A percentile compares a stretch with the other conserved stretches of the same genome.
phyloP scores from a whole-genome alignment of 441 rosid species.

The Gossypium lobatum region DNA sequence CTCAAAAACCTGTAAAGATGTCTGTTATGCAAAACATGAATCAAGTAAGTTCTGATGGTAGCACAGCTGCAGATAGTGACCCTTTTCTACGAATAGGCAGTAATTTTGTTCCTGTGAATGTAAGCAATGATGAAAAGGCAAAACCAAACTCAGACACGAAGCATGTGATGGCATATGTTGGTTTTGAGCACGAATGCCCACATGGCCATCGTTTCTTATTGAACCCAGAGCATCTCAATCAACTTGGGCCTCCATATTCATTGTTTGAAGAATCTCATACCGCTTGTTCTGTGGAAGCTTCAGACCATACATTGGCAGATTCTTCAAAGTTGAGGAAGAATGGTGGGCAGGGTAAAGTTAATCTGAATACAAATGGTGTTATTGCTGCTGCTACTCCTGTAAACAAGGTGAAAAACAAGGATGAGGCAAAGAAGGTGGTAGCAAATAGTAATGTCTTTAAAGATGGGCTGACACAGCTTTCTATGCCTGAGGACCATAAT shows the following conservation, averaged over 20 bases:
- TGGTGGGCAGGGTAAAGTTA: conserved; percentile 40
- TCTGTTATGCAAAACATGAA: conserved; percentile 27
- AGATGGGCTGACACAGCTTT: conserved; percentile 22
- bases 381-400: conserved; percentile 24
- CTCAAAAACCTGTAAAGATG: conserved; percentile 32
- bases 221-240: conserved; percentile 50
- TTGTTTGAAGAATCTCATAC: conserved; percentile 33
- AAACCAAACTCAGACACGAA: conserved; percentile 28
- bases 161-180: conserved; percentile 53
- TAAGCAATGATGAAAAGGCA: conserved; percentile 33
- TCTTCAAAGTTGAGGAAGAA: conserved; percentile 38
- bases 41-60: conserved; percentile 26
- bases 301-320: conserved; percentile 26
- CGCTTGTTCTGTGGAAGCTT: conserved; percentile 25
- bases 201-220: conserved; percentile 75
- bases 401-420: conserved; percentile 40
- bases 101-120: conserved; percentile 49
- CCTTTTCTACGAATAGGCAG: conserved; percentile 56
- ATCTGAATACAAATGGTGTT: conserved; percentile 33
- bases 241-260: conserved; percentile 52
- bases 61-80: conserved; percentile 19
- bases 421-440: conserved; percentile 35
- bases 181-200: conserved; percentile 90
- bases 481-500: conserved; percentile 31
- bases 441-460: conserved; percentile 24